Base-by-base conservation (phyloP, 768 basidiomycete genomes). In the Dictyophora rubrovolvata region DNA sequence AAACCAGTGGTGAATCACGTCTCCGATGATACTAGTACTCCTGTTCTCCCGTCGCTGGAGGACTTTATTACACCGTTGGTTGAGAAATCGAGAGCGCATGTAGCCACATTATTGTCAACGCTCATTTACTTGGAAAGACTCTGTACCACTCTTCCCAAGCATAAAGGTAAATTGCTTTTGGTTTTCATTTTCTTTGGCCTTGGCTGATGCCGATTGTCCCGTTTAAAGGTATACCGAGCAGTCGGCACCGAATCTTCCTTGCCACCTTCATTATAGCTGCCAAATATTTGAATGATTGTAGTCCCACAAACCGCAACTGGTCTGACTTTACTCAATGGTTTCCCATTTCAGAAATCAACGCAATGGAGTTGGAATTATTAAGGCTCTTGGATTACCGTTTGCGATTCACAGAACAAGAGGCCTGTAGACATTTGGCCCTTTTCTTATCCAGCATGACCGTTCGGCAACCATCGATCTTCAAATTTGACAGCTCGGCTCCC, bases 311-410 rank as follows among this genome's bases (percentile, higher is more conserved):
- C 75, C 79, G 80, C 69, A 89, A 96, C 75, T 99, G 95, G 95
- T 81, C 86, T 58, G 73, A 74, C 52, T 90, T 93, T 69, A 86
- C 85, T 17, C 74, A 76, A 48, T 74, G 89, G 63, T 94, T 91
- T 74, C 84, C 88, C 68, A 73, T 83, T 54, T 71, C 75, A 11
- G 89, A 91, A 74, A 84, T 97, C 71, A 96, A 94, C 72, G 78
- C 94, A 62, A 98, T 98, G 95, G 95, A 99, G 75, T 89, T 85
- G 73, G 93, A 99, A 73, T 82, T 99, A 28, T 83, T 99, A 56
- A 87, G 81, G 70, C 77, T 98, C 60, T 84, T 99, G 65, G 89
- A 95, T 74, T 94, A 89, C 69, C 86, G 97, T 70, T 83, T 99
- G 59, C 84, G 90, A 52, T 91, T 97, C 69, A 79, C 83, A 64